Evolutionary conservation across 164 flowering plant genomes (phyloP).

Genomic region (Amborella trichopoda): DNA sequence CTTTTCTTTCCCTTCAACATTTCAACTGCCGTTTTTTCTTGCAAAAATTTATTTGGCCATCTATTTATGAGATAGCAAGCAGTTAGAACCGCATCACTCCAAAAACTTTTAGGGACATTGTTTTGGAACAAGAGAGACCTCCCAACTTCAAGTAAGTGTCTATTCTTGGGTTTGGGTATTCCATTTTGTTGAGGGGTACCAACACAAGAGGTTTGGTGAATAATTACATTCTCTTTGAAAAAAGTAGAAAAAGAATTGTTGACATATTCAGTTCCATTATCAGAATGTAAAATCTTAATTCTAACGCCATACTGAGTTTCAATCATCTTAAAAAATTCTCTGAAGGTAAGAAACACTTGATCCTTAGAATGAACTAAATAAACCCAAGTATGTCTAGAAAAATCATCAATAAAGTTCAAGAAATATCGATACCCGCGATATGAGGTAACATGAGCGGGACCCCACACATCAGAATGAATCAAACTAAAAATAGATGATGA

Average conservation of each 20-base stretch:
- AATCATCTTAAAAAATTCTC: neutral
- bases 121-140: neutral
- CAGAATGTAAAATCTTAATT: neutral
- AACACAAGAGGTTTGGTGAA: neutral
- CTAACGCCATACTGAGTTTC: neutral
- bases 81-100: neutral
- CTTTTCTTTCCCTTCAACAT: too few species aligned
- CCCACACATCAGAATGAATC: neutral
- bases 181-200: constrained; percentile 2
- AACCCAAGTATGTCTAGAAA: neutral
- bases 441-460: neutral
- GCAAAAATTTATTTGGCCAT: too few species aligned
- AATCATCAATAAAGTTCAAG: neutral
- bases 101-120: constrained; percentile 1
- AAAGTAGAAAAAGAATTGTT: neutral
- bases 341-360: neutral
- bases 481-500: neutral
- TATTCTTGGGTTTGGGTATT: neutral
- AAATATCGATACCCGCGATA: neutral
- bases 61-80: too few species aligned
- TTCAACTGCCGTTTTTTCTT: too few species aligned
- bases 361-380: neutral
- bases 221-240: neutral
- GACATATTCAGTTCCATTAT: neutral
- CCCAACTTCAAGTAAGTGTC: neutral